A percentile compares a stretch with the other conserved stretches of the same genome.
Conservation (phyloP, 768 basidiomycete species). For the Hortiboletus flavorubellus region DNA sequence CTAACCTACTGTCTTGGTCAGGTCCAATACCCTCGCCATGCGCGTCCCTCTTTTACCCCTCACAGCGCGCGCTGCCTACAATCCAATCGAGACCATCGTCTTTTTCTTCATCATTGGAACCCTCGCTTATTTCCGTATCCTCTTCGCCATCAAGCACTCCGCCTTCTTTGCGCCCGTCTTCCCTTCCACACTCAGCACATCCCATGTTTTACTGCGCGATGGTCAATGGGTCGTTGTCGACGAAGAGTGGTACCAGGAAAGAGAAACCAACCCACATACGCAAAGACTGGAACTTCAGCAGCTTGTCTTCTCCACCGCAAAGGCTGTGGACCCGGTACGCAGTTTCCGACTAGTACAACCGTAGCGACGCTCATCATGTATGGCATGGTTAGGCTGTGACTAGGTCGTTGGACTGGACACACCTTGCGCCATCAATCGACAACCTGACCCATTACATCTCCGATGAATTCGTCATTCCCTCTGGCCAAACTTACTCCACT, state of each 20-base stretch:
- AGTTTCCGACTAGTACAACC: neutral
- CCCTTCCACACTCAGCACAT: constrained; percentile 48
- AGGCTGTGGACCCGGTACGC: constrained; percentile 38
- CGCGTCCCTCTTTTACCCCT: constrained; percentile 63
- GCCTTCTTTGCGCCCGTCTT: constrained; percentile 65
- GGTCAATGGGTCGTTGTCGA: constrained; percentile 63
- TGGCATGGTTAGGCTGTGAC: constrained; percentile 22
- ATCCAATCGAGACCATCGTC: constrained; percentile 87
- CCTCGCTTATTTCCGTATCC: constrained; percentile 91
- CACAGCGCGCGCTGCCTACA: constrained; percentile 68
- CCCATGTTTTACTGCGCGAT: constrained; percentile 51
- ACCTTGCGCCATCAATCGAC: constrained; percentile 41
- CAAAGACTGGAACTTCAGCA: constrained; percentile 69
- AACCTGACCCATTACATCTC: constrained; percentile 52
- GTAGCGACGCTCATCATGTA: constrained; percentile 3
- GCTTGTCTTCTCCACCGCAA: constrained; percentile 45
- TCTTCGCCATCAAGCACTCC: constrained; percentile 86
- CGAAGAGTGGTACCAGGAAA: constrained; percentile 48
- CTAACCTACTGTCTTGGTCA: too few species aligned
- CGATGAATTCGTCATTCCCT: constrained; percentile 36
- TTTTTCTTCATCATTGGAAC: constrained; percentile 87
- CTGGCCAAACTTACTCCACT: constrained; percentile 46
- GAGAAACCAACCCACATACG: constrained; percentile 26
- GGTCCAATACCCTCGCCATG: constrained; percentile 32
- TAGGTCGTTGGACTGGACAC: constrained; percentile 35